Base-by-base conservation (phyloP, 495 filamentous ascomycete genomes). In the Penicillium verhagenii region DNA sequence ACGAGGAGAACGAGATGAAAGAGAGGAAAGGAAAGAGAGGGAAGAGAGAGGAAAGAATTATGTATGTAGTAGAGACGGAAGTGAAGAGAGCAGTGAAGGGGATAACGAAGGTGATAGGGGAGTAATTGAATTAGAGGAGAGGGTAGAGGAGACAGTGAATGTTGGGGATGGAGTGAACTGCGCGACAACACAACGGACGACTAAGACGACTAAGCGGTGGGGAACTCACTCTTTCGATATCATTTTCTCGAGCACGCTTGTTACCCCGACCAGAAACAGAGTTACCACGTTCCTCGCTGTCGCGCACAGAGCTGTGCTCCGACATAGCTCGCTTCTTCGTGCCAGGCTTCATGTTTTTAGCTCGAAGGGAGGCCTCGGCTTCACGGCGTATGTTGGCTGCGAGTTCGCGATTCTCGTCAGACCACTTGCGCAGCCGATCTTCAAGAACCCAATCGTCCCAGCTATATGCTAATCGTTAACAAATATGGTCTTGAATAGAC, bases 401-500 rank as follows among this genome's bases (percentile, higher is more conserved):
- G 7, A 96, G 81, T 57, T 91, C 89, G 64, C 87, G 86, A 70
- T 97, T 97, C 74, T 97, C 94, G 33, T 96, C 91, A 31, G 85
- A 96, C 71, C 90, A 86, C 77, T 97, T 97, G 53, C 93, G 86
- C 13, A 98, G 85, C 50, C 94, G 91, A 69, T 97, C 94, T 69
- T 93, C 86, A 8, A 90, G 85, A 35, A 97, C 94, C 92, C 93
- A 97, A 78, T 98, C 94, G 76, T 98, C 94, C 94, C 94, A 98
- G 42, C 89, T 90, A 59, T 33, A 52, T 47, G 40, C 26, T 52
- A 16, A 39, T 59, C 35, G 65, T 66, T 46, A 58, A 57, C 26
- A 50, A 38, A 25, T 29, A 48, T 39, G 54, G 54, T 28, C 26
- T 31, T 4, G 8, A 18, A 7, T 23, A 18, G 18, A 33, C 1